A percentile compares a stretch with the other conserved stretches of the same genome.
Conservation (phyloP, 441 rosid genomes). For the Eruca vesicaria region DNA sequence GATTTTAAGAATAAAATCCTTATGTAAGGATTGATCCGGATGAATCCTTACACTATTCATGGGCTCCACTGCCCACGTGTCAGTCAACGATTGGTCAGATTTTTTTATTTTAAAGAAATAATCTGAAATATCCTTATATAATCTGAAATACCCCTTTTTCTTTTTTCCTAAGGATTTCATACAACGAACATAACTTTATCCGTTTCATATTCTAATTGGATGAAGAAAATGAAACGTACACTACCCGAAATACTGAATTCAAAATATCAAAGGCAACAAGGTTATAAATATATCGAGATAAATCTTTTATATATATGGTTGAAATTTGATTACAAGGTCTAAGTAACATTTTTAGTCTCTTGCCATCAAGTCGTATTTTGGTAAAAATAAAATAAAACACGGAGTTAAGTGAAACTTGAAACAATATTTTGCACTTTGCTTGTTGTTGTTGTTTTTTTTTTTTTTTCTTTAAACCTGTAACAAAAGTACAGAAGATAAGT, state of each 20-base stretch:
- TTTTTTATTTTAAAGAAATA: too few species aligned
- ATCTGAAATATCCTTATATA: too few species aligned
- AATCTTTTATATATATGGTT: neutral
- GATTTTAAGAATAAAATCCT: too few species aligned
- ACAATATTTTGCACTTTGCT: conserved; percentile 1
- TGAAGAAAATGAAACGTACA: neutral
- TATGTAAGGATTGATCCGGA: too few species aligned
- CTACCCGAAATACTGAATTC: neutral
- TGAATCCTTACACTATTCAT: too few species aligned
- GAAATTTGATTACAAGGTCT: neutral
- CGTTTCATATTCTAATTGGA: conserved; percentile 27
- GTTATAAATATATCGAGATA: neutral
- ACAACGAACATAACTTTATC: neutral
- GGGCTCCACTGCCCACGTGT: too few species aligned
- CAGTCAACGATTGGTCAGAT: too few species aligned
- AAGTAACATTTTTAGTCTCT: neutral
- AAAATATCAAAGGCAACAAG: neutral
- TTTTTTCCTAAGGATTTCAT: too few species aligned
- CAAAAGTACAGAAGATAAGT: conserved; percentile 2
- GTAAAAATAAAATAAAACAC: neutral
- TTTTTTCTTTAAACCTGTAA: neutral
- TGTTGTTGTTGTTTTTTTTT: neutral
- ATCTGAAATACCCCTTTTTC: too few species aligned
- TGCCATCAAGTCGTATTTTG: neutral
- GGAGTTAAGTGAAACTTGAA: conserved; percentile 20